Evolutionary conservation across 1,284 basidiomycete genomes (phyloP).

Genomic region (Cryptococcus jaspeensis): DNA sequence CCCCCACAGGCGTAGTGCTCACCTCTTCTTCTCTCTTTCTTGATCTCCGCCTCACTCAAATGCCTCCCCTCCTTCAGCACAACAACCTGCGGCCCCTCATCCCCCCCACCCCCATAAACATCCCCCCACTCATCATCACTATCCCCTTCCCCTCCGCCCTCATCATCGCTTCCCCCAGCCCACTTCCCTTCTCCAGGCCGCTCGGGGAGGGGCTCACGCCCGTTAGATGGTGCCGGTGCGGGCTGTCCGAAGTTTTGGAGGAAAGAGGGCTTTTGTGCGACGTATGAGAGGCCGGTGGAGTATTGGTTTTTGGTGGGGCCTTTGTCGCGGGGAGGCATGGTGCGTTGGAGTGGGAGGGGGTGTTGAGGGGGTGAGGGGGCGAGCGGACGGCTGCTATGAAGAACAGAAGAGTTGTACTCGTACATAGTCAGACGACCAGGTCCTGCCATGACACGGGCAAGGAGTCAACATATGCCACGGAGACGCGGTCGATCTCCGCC

Average conservation of each 20-base stretch:
- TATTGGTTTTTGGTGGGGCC: constrained; percentile 26
- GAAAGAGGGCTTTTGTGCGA: constrained; percentile 42
- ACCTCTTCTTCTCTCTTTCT: constrained; percentile 74
- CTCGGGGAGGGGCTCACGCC: constrained; percentile 30
- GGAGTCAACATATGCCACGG: no score
- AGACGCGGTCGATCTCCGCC: no score
- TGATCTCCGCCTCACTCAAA: constrained; percentile 68
- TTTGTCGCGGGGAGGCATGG: constrained; percentile 9
- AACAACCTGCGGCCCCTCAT: constrained; percentile 81
- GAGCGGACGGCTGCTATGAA: background rate
- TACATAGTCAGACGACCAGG: no score
- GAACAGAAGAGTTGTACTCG: background rate
- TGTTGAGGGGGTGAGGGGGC: background rate
- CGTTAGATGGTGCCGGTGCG: constrained; percentile 16
- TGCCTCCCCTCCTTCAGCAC: constrained; percentile 82
- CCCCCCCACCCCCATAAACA: constrained; percentile 67
- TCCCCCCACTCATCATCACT: constrained; percentile 70
- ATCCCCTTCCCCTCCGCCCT: constrained; percentile 43
- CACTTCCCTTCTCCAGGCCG: constrained; percentile 42
- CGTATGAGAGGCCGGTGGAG: constrained; percentile 37
- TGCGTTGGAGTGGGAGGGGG: background rate
- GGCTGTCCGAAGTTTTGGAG: constrained; percentile 42
- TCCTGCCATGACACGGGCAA: no score
- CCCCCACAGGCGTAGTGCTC: constrained; percentile 27
- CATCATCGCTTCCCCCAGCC: constrained; percentile 41